Conservation (phyloP, 2,329 filamentous ascomycete genomes). For the Xylariales sp. region DNA sequence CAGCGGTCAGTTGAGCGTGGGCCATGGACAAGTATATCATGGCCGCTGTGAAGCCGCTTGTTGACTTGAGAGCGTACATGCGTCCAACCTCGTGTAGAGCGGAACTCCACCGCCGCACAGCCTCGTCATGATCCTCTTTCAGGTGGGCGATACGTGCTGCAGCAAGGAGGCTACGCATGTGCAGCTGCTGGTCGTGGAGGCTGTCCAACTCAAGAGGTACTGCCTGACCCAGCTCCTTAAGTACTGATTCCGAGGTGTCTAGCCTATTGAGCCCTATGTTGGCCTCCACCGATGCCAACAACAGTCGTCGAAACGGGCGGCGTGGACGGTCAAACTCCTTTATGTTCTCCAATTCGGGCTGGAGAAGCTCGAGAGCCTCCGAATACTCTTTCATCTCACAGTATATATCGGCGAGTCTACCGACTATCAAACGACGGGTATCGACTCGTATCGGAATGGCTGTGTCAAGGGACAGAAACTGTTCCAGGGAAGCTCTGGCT, state of each 20-base stretch:
- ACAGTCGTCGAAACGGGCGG: conserved; percentile 17
- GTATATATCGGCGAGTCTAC: conserved; percentile 22
- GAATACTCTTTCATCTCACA: conserved; percentile 22
- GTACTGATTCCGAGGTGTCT: too few species aligned
- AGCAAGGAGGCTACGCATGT: conserved; percentile 22
- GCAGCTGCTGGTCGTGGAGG: conserved; percentile 25
- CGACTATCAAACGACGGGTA: conserved; percentile 19
- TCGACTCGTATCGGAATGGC: conserved; percentile 20
- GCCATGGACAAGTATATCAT: conserved; percentile 23
- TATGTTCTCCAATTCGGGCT: conserved; percentile 15
- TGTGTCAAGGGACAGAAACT: conserved; percentile 20
- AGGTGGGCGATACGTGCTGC: conserved; percentile 19
- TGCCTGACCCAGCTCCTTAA: conserved; percentile 10
- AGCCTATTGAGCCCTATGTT: too few species aligned
- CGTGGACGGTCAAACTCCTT: conserved; percentile 12
- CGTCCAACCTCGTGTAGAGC: conserved; percentile 13
- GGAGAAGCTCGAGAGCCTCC: conserved; percentile 15
- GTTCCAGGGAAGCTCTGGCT: conserved; percentile 23
- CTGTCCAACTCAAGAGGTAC: conserved; percentile 22
- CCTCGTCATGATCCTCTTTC: conserved; percentile 8
- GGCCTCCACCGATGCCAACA: too few species aligned
- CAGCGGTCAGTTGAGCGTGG: conserved; percentile 19
- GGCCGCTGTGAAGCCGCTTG: conserved; percentile 19
- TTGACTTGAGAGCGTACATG: conserved; percentile 15
- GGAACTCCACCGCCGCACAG: conserved; percentile 15